phyloP scores from a whole-genome alignment of 2,329 filamentous ascomycete species.

The Arthrobotrys sphaeroides region DNA sequence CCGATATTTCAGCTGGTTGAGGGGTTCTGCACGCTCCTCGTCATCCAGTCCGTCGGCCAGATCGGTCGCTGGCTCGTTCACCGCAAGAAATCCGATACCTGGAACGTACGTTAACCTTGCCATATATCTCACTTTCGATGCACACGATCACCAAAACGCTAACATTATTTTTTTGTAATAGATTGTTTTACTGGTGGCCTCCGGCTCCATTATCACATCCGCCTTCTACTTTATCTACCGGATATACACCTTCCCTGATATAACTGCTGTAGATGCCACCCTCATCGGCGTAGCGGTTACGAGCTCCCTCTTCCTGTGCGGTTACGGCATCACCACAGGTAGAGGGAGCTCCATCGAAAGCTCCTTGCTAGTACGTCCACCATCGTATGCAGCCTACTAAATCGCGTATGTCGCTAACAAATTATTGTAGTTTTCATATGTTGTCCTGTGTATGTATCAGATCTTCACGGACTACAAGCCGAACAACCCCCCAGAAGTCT shows the following conservation, averaged over 20 bases:
- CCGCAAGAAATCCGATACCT: slow-evolving; percentile 81
- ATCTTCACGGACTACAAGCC: slow-evolving; percentile 98
- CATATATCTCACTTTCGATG: background rate
- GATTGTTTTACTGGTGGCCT: slow-evolving; percentile 88
- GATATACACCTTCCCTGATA: slow-evolving; percentile 90
- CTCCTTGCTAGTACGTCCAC: slow-evolving; percentile 72
- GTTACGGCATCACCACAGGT: slow-evolving; percentile 92
- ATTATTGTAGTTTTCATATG: slow-evolving; percentile 82
- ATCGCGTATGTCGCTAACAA: slow-evolving; percentile 14
- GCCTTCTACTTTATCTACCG: slow-evolving; percentile 97
- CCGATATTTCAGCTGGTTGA: slow-evolving; percentile 94
- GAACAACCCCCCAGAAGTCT: slow-evolving; percentile 68
- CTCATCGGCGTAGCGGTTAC: slow-evolving; percentile 93
- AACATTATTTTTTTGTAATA: slow-evolving; percentile 60
- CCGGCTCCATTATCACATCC: slow-evolving; percentile 89
- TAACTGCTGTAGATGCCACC: slow-evolving; percentile 89
- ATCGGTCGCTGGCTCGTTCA: slow-evolving; percentile 96
- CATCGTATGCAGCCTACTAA: slow-evolving; percentile 20
- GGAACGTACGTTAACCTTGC: slow-evolving; percentile 77
- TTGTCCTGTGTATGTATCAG: slow-evolving; percentile 98
- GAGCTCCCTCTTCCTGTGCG: slow-evolving; percentile 88
- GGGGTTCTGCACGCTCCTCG: slow-evolving; percentile 93
- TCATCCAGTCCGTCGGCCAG: slow-evolving; percentile 94
- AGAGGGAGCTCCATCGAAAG: slow-evolving; percentile 95
- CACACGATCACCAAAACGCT: background rate